These are phyloP conservation scores for Hawksworthiomyces lignivorus DNA, from an alignment of 2,329 filamentous ascomycete species.

Conservation along the genomic window DNA sequence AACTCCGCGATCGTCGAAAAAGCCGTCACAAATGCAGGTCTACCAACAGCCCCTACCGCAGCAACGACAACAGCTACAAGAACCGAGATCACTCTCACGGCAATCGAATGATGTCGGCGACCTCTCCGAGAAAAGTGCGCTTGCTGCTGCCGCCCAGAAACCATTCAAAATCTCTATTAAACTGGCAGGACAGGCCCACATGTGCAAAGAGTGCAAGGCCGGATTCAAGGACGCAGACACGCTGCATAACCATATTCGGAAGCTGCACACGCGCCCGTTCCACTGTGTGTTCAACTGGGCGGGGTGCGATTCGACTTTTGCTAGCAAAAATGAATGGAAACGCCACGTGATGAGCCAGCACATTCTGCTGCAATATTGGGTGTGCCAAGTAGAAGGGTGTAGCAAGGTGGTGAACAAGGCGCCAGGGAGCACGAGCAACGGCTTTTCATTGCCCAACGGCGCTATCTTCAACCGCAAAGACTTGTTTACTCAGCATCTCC, in stretches of 20 bases:
- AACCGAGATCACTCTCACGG: background rate
- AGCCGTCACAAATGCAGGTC: background rate
- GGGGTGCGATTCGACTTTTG: conserved; percentile 66
- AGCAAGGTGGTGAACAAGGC: conserved; percentile 22
- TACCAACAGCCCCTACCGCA: background rate
- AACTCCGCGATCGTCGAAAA: background rate
- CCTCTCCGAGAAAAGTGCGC: conserved; percentile 4
- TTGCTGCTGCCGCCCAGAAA: conserved; percentile 13
- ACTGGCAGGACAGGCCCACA: conserved; percentile 10
- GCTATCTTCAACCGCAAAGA: conserved; percentile 81
- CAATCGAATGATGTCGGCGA: background rate
- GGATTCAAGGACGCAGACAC: conserved; percentile 38
- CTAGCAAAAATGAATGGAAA: conserved; percentile 93
- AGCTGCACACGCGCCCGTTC: conserved; percentile 55
- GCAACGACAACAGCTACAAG: background rate
- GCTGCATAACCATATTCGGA: conserved; percentile 43
- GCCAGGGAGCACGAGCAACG: conserved; percentile 3
- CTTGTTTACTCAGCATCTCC: conserved; percentile 79
- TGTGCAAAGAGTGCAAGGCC: conserved; percentile 29
- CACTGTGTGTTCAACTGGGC: conserved; percentile 73
- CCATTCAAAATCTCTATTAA: conserved; percentile 18
- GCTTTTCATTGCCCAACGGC: conserved; percentile 41
- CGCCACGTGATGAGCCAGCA: conserved; percentile 79
- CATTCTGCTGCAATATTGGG: conserved; percentile 66
- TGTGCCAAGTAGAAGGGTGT: conserved; percentile 62